Base-by-base conservation (phyloP, 768 basidiomycete species). In the Hirschioporus abietinus region DNA sequence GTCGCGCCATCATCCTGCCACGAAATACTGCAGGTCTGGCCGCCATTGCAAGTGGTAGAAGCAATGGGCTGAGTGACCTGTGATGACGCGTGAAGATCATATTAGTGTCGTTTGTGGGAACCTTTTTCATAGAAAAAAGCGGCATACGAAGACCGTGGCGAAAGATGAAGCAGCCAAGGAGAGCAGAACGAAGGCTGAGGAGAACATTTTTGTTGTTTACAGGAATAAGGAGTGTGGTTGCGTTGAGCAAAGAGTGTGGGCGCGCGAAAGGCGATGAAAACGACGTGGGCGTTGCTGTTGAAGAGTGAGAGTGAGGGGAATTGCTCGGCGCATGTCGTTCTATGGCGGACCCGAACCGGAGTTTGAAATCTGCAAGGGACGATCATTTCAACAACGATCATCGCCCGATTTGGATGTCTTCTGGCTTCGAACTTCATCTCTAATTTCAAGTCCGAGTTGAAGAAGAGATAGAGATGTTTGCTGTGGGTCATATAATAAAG, bases 1-100 rank as follows among this genome's bases (percentile, higher is more conserved):
- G 77, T 1, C 0, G 26, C 63, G 64, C 80, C 80, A 66, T 83
- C 78, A 60, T 92, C 90, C 68, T 82, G 72, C 91, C 91, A 93
- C 42, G 66, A 73, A 64, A 93, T 72, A 15, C 79, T 82, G 17
- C 80, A 78, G 10, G 68, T 65, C 69, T 85, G 77, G 6, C 89
- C 89, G 65, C 78, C 88, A 18, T 80, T 70, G 71, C 82, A 84
- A 7, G 72, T 76, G 12, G 84, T 81, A 0, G 78, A 52, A 9
- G 78, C 75, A 18, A 83, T 77, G 2, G 91, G 91, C 1, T 72
- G 65, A 17, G 89, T 93, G 17, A 87, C 76, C 91, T 92, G 66
- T 20, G 23, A 61, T 57, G 68, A 66, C 69, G 35, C 52, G 70
- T 66, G 12, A 35, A 72, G 60, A 66, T 24, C 24, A 15, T 61